Conservation (phyloP, 163 green algal genomes). For the Volvox carteri region DNA sequence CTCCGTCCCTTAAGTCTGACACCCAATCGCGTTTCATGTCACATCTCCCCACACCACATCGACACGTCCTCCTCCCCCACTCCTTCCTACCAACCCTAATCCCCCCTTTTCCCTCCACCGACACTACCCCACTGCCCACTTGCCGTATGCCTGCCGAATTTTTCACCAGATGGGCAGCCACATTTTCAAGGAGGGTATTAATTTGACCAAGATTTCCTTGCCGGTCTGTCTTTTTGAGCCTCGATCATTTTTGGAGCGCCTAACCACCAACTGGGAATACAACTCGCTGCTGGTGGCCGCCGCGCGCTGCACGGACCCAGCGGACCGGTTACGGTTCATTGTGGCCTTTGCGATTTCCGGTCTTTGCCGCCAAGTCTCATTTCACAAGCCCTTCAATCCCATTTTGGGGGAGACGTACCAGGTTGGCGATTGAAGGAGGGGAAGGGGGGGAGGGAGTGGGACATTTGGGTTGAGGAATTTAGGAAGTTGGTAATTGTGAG, state of each 20-base stretch:
- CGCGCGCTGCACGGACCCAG: conserved; percentile 61
- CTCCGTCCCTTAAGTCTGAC: too few species aligned
- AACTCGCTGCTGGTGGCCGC: conserved; percentile 65
- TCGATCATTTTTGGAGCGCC: conserved; percentile 72
- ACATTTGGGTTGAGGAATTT: too few species aligned
- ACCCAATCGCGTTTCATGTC: too few species aligned
- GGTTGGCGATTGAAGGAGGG: background rate
- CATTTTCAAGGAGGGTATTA: conserved; percentile 70
- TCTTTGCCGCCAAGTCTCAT: conserved; percentile 65
- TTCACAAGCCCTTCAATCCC: conserved; percentile 75
- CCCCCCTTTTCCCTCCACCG: too few species aligned
- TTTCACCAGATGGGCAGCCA: conserved; percentile 62
- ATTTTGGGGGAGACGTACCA: conserved; percentile 66
- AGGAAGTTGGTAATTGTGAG: too few species aligned
- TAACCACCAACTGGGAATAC: conserved; percentile 75
- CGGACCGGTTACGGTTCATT: conserved; percentile 59
- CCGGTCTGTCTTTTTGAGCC: conserved; percentile 76
- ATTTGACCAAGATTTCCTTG: conserved; percentile 74
- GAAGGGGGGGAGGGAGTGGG: background rate
- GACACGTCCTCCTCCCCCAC: too few species aligned
- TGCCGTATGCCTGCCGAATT: too few species aligned
- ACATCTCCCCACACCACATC: too few species aligned
- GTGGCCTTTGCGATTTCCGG: conserved; percentile 63
- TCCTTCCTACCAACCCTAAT: too few species aligned
- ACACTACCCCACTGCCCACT: too few species aligned